These are phyloP conservation scores for Candida michaelii DNA, from an alignment of 805 yeast genomes.

Conservation along the genomic window DNA sequence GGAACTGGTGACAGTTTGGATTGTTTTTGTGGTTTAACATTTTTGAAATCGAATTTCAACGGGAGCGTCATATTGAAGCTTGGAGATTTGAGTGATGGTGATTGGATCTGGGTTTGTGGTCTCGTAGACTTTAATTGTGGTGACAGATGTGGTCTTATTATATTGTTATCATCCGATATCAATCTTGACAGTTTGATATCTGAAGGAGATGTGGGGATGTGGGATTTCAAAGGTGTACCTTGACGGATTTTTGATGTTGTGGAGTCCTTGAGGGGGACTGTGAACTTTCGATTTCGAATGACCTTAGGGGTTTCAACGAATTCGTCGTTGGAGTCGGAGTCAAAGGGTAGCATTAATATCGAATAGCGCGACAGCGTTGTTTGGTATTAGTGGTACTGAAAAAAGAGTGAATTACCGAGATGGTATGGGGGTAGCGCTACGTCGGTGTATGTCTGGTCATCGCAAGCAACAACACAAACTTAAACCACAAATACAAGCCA, in stretches of 20 bases:
- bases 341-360: neutral
- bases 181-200: slow-evolving; percentile 16
- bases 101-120: neutral
- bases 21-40: too few relatives aligned
- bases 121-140: slow-evolving; percentile 12
- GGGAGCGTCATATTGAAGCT: slow-evolving; percentile 1
- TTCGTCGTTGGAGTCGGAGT: slow-evolving; percentile 3
- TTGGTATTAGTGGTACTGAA: too few relatives aligned
- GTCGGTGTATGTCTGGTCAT: too few relatives aligned
- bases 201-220: neutral
- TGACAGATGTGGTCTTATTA: slow-evolving; percentile 17
- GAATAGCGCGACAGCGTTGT: too few relatives aligned
- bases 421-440: too few relatives aligned
- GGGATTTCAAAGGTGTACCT: slow-evolving; percentile 9
- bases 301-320: slow-evolving; percentile 5
- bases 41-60: slow-evolving; percentile 1
- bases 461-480: too few relatives aligned
- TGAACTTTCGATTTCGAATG: slow-evolving; percentile 2
- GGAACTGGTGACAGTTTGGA: neutral
- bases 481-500: too few relatives aligned
- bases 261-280: slow-evolving; percentile 7
- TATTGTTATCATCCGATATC: slow-evolving; percentile 23
- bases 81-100: neutral
- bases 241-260: neutral
- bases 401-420: too few relatives aligned